Evolutionary conservation across 1,284 basidiomycete species (phyloP), one percentile per base, ranked within the genome.

Genomic region (Apiotrichum gamsii): DNA sequence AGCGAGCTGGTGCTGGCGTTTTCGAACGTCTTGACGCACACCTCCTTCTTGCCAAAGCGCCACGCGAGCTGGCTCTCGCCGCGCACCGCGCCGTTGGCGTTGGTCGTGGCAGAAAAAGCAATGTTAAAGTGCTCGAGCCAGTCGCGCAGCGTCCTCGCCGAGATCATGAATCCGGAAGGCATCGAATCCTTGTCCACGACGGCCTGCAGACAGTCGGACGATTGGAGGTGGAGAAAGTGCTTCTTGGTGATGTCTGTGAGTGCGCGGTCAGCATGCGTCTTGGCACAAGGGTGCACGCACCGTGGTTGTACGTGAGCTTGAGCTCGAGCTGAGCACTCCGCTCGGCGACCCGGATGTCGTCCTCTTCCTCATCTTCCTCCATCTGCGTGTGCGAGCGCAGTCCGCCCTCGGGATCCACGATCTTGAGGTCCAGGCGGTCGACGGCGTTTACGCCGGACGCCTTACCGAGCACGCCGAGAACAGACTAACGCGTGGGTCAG

Each of bases 51-150:
- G 0, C 57, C 51, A 43, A 72, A 72, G 52, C 65, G 59, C 72
- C 72, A 73, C 0, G 68, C 65, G 8, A 73, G 59, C 44, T 70
- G 66, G 42, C 62, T 65, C 24, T 65, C 60, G 16, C 56, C 51
- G 29, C 53, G 37, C 24, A 51, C 28, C 4, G 41, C 13, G 18
- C 47, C 43, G 33, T 46, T 49, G 34, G 42, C 49, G 5, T 35
- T 25, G 8, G 46, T 32, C 6, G 49, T 33, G 10, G 45, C 47
- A 3, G 39, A 40, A 2, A 61, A 57, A 1, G 62, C 49, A 15
- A 67, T 54, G 23, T 61, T 54, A 36, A 73, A 73, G 51, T 73
- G 70, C 18, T 73, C 69, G 8, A 72, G 58, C 68, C 68, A 70
- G 39, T 71, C 67, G 35, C 62, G 58, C 10, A 73, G 54, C 3